Base-by-base conservation (phyloP, 495 filamentous ascomycete species). In the Stereocaulon alpinum region DNA sequence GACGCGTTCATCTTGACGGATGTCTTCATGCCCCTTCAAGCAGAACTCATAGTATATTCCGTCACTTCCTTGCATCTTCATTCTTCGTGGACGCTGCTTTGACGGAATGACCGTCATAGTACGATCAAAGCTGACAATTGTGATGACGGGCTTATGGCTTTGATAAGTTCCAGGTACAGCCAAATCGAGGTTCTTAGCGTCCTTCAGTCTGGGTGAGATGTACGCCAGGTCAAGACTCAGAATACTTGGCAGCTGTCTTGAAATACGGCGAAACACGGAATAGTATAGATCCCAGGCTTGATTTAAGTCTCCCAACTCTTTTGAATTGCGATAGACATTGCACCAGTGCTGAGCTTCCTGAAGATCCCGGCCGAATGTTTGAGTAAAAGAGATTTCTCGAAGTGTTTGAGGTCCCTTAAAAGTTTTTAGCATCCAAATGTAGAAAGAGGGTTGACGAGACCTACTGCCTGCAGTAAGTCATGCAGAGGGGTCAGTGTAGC, bases 221-320 rank as follows among this genome's bases (percentile, higher is more conserved):
- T 97, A 97, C 67, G 91, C 87, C 40, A 99, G 77, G 68, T 97
- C 94, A n/a, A 99, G 77, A 47, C 83, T 87, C 50, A 88, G 92
- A 63, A 97, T 77, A 61, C 95, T 90, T 3, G 90, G 90, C 22
- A 97, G 77, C 68, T 99, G 93, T 53, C 90, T 79, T n/a, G 84
- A 87, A 70, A 99, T 96, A 64, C 93, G 89, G 40, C 89, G 84
- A 84, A 99, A 97, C 7, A 86, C 94, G 40, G 93, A 90, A 68
- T 99, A 97, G 70, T 99, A 99, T 6, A 99, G 78, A 72, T 99
- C 93, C 93, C 93, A 99, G 5, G 93, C 93, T 69, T 93, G 89
- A 69, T 96, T 97, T 49, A 99, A 78, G 67, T 99, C 94, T 49
- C 89, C 91, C 58, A 91, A 82, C 63, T 99, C 93, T 44, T 86